Base-by-base conservation (phyloP, 148 eudicot genomes). In the Dysphania ambrosioides region DNA sequence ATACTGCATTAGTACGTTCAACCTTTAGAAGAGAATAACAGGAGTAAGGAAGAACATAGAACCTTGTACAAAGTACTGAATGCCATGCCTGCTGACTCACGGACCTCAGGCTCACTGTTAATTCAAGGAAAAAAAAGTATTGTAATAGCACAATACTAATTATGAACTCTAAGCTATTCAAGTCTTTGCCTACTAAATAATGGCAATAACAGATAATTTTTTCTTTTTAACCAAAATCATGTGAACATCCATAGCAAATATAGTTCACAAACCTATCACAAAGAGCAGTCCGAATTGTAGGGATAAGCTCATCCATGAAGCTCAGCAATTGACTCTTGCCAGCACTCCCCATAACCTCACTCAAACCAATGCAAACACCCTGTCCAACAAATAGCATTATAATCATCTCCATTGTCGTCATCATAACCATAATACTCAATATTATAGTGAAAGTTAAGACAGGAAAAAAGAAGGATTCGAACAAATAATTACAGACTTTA, bases 1-100 rank as follows among this genome's bases (percentile, higher is more conserved):
- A 36, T 30, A 66, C 18, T 18, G 12, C 44, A 41, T 80, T 15
- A 80, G 70, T 36, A 15, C 77, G 31, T 29, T 74, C 24, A 31
- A 34, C 41, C 47, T 55, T 13, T 61, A 30, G 10, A 15, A 23
- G 15, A 8, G 5, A 59, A 31, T n/a, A n/a, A n/a, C n/a, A n/a
- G n/a, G n/a, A n/a, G n/a, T n/a, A 55, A 30, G 18, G 35, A 40
- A 56, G 31, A 57, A 31, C 18, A 70, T 23, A 3, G 12, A 71
- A 95, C 98, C 98, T 95, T 95, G 84, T 91, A 95, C 30, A 95
- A 92, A 61, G 98, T 95, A 81, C 98, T 90, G 78, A 95, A 95
- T 35, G 98, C 98, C 83, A 84, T 31, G 67, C 96, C 93, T 64
- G 98, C 98, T 64, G 98, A 86, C 81, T 92, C 98, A 74, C 98